Percentiles rank a stretch among this genome's conserved stretches.
Conservation (phyloP, 2,329 filamentous ascomycete species). For the Monosporascus cannonballus region DNA sequence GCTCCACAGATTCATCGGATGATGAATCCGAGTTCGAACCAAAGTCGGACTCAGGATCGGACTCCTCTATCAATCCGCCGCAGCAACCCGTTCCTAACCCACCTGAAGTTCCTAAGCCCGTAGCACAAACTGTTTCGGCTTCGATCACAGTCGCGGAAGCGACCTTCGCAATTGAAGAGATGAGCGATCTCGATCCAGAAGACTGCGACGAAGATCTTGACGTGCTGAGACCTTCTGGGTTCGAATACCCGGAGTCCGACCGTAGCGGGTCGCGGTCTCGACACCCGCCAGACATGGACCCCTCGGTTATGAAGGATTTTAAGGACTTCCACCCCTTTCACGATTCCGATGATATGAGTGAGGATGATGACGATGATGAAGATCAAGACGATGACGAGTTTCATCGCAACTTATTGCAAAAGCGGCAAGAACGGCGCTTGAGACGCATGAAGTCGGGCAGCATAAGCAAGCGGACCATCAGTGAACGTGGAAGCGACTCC, state of each 20-base stretch:
- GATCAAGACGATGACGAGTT: slow-evolving; percentile 21
- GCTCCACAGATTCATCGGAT: slow-evolving; percentile 23
- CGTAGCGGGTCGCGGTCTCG: slow-evolving; percentile 20
- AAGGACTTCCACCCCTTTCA: slow-evolving; percentile 22
- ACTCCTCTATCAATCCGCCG: slow-evolving; percentile 19
- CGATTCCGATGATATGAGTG: slow-evolving; percentile 17
- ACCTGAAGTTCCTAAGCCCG: slow-evolving; percentile 13
- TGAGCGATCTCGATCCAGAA: slow-evolving; percentile 21
- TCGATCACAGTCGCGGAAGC: slow-evolving; percentile 14
- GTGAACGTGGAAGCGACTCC: slow-evolving; percentile 28
- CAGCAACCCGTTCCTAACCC: slow-evolving; percentile 21
- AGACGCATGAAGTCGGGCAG: slow-evolving; percentile 27
- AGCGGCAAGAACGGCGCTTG: slow-evolving; percentile 18
- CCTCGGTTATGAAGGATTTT: slow-evolving; percentile 20
- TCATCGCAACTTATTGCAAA: slow-evolving; percentile 10
- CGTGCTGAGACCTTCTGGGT: slow-evolving; percentile 20
- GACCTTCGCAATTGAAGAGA: slow-evolving; percentile 25
- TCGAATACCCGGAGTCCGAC: slow-evolving; percentile 24
- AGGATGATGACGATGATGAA: slow-evolving; percentile 14
- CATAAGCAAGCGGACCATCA: slow-evolving; percentile 29
- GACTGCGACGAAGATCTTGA: slow-evolving; percentile 20
- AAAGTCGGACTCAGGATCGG: slow-evolving; percentile 1
- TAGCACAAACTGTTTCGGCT: slow-evolving; percentile 12
- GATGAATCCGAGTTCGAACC: slow-evolving; percentile 7
- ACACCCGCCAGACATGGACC: slow-evolving; percentile 20